Conservation (phyloP, 352 stramenopile species). For the Poterioochromonas sp. region DNA sequence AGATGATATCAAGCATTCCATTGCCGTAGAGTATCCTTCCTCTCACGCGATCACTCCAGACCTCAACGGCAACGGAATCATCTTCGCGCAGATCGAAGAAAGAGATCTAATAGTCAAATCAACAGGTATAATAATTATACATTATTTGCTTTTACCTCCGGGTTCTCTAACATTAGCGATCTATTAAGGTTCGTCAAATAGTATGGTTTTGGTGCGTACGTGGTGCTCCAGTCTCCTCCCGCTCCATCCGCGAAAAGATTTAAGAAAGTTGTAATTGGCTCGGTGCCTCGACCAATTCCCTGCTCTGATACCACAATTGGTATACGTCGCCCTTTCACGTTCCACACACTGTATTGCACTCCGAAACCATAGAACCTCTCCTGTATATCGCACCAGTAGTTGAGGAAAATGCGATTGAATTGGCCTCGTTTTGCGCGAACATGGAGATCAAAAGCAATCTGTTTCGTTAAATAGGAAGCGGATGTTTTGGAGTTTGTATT, state of each 20-base stretch:
- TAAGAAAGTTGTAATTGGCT: conserved; percentile 46
- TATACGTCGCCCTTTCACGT: conserved; percentile 44
- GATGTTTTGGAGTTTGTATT: too few species aligned
- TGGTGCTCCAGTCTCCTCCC: conserved; percentile 43
- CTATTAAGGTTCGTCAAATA: conserved; percentile 43
- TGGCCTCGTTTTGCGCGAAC: too few species aligned
- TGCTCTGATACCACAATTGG: conserved; percentile 47
- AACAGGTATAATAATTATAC: too few species aligned
- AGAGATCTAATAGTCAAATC: conserved; percentile 35
- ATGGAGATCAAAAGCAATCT: too few species aligned
- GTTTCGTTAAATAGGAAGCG: too few species aligned
- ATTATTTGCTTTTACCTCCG: too few species aligned
- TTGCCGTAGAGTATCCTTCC: conserved; percentile 37
- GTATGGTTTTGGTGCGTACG: conserved; percentile 47
- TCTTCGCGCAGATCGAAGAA: conserved; percentile 38
- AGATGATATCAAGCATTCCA: conserved; percentile 30
- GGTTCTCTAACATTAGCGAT: conserved; percentile 39
- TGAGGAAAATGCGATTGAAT: too few species aligned
- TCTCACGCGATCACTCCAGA: conserved; percentile 29
- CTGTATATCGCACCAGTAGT: neutral
- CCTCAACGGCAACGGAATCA: conserved; percentile 38
- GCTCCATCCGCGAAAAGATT: conserved; percentile 36
- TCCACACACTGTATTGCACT: conserved; percentile 30
- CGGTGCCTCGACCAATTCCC: conserved; percentile 44
- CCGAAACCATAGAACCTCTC: conserved; percentile 40